Evolutionary conservation across 2,329 filamentous ascomycete species (phyloP).

Genomic region (Dactylellina haptotyla): DNA sequence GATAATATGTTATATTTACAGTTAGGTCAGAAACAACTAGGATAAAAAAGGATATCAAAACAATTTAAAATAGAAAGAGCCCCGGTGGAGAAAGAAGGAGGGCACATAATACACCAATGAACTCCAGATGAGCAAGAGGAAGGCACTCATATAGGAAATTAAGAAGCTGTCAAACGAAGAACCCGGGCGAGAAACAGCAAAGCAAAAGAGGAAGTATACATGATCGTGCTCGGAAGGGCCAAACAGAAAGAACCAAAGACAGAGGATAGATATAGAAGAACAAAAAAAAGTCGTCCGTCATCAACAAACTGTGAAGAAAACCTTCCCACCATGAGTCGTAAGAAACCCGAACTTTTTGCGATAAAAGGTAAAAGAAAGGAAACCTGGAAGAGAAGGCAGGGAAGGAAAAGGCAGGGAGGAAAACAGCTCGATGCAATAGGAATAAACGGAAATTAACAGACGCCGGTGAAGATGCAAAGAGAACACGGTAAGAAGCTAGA

Average conservation of each 20-base stretch:
- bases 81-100: constrained; percentile 22
- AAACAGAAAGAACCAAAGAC: not conserved
- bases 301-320: constrained; percentile 29
- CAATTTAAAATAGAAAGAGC: constrained; percentile 17
- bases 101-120: constrained; percentile 52
- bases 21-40: not conserved
- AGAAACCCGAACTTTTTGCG: constrained; percentile 20
- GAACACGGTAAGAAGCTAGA: constrained; percentile 24
- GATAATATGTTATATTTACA: constrained; percentile 34
- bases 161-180: constrained; percentile 10
- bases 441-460: constrained; percentile 3
- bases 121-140: constrained; percentile 47
- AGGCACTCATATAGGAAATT: constrained; percentile 36
- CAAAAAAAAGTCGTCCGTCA: not conserved
- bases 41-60: constrained; percentile 28
- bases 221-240: not conserved
- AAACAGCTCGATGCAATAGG: too few relatives aligned
- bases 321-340: constrained; percentile 14
- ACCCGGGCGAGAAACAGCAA: not conserved
- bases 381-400: not conserved
- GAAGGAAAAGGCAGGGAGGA: not conserved
- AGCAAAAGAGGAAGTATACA: not conserved
- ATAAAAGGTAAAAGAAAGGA: not conserved
- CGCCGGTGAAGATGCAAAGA: constrained; percentile 26
- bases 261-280: not conserved